A percentile compares a stretch with the other conserved stretches of the same genome.
Evolutionary conservation across 2,329 filamentous ascomycete species (phyloP).

Genomic region (Fusarium sp.): DNA sequence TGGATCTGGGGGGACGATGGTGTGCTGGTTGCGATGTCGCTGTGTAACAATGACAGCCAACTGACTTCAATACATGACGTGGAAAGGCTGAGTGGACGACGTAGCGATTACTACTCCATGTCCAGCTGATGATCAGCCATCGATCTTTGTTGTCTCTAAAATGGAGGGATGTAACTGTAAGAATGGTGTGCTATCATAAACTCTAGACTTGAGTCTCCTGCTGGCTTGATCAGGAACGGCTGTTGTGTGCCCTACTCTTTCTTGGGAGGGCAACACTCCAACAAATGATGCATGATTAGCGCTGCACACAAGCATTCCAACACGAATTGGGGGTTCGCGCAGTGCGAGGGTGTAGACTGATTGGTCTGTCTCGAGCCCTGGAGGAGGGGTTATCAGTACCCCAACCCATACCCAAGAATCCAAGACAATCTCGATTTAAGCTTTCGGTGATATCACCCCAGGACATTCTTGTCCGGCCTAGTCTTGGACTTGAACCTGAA

Average conservation of each 20-base stretch:
- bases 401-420: background rate
- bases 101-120: background rate
- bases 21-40: background rate
- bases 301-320: slow-evolving; percentile 25
- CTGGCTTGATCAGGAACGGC: background rate
- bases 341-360: slow-evolving; percentile 24
- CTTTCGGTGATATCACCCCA: slow-evolving; percentile 22
- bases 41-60: background rate
- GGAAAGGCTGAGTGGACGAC: background rate
- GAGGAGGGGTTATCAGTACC: slow-evolving; percentile 25
- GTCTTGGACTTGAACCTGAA: background rate
- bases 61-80: slow-evolving; percentile 1
- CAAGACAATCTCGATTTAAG: slow-evolving; percentile 30
- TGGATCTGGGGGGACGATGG: background rate
- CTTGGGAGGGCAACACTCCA: slow-evolving; percentile 9
- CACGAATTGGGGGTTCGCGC: slow-evolving; percentile 7
- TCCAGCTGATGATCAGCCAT: background rate
- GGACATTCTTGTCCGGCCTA: slow-evolving; percentile 30
- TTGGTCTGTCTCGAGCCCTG: slow-evolving; percentile 1
- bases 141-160: background rate
- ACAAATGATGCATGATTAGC: slow-evolving; percentile 29
- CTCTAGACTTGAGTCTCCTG: background rate
- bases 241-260: background rate
- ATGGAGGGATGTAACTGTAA: background rate
- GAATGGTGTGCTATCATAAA: slow-evolving; percentile 12